Evolutionary conservation across 805 yeast species (phyloP).

Genomic region (Ogataea neopini): DNA sequence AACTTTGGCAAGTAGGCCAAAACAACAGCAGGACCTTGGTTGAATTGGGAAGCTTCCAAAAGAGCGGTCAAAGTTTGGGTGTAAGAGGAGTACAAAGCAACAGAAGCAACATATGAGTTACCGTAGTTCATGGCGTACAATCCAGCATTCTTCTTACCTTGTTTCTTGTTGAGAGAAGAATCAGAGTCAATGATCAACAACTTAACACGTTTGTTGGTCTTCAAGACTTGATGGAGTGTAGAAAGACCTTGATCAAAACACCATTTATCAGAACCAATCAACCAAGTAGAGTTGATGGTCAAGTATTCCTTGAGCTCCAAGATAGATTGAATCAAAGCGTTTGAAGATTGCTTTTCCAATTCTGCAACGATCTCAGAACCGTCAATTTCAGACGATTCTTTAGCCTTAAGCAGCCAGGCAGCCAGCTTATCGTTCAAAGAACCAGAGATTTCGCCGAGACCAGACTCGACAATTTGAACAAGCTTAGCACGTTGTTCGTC

Average conservation of each 20-base stretch:
- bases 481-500: conserved; percentile 53
- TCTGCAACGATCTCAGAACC: conserved; percentile 35
- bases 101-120: conserved; percentile 86
- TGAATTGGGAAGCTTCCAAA: conserved; percentile 81
- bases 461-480: conserved; percentile 45
- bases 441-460: conserved; percentile 46
- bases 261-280: conserved; percentile 95
- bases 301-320: conserved; percentile 49
- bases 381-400: conserved; percentile 36
- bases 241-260: conserved; percentile 89
- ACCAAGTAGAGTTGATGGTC: conserved; percentile 62
- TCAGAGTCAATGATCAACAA: conserved; percentile 86
- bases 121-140: conserved; percentile 94
- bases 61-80: conserved; percentile 89
- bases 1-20: conserved; percentile 87
- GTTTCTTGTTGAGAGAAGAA: conserved; percentile 52
- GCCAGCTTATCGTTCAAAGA: conserved; percentile 58
- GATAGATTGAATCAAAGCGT: conserved; percentile 37
- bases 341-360: conserved; percentile 40
- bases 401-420: conserved; percentile 64
- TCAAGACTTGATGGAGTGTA: conserved; percentile 82
- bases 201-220: conserved; percentile 71
- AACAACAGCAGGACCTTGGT: conserved; percentile 84
- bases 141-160: conserved; percentile 89
- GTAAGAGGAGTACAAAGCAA: conserved; percentile 90